Evolutionary conservation across 148 eudicot genomes (phyloP).

Genomic region (Vaccinium macrocarpon): DNA sequence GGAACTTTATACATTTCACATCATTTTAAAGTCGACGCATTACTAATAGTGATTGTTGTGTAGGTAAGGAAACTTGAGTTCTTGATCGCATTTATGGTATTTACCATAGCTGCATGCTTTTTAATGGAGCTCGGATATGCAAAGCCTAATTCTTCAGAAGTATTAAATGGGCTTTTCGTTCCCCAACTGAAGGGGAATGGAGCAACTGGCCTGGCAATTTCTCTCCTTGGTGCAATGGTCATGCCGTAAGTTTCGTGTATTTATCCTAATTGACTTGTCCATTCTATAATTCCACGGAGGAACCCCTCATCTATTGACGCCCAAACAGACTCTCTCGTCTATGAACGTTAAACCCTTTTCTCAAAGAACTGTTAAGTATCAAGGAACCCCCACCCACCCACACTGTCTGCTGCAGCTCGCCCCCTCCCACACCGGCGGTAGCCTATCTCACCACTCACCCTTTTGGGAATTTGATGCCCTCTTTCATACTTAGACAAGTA

Average conservation of each 20-base stretch:
- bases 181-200: conserved; percentile 91
- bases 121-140: conserved; percentile 85
- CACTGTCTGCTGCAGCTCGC: background rate
- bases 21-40: background rate
- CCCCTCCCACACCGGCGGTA: background rate
- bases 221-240: conserved; percentile 99
- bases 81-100: conserved; percentile 75
- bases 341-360: background rate
- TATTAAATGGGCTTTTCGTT: conserved; percentile 78
- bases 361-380: background rate
- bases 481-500: no score
- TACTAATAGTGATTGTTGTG: background rate
- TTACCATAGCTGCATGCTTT: conserved; percentile 86
- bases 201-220: conserved; percentile 86
- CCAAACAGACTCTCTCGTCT: background rate
- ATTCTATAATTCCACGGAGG: background rate
- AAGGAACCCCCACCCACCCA: no score
- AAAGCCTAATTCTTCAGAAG: conserved; percentile 74
- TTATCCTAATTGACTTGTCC: background rate
- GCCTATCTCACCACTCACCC: background rate
- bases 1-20: background rate
- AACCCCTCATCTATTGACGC: background rate
- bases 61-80: conserved; percentile 97
- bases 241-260: conserved; percentile 77
- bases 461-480: background rate